Base-by-base conservation (phyloP, 768 basidiomycete genomes). In the Lyophyllum decastes region DNA sequence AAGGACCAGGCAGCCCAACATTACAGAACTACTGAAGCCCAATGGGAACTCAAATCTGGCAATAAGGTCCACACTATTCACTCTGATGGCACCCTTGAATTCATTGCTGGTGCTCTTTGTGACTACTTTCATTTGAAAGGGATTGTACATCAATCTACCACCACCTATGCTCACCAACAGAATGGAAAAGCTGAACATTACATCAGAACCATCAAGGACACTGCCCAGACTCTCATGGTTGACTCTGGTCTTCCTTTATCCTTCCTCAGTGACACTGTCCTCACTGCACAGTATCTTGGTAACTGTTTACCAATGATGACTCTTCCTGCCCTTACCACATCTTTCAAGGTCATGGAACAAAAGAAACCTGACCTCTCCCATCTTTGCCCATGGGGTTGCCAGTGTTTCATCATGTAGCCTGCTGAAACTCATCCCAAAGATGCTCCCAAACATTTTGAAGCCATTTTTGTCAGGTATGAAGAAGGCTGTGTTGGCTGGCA, bases 121-220 rank as follows among this genome's bases (percentile, higher is more conserved):
- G 21, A 24, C 4, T 30, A 49, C 24, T 49, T 49, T 5, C 1
- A 3, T 4, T 14, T 43, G 0, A 4, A 12, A 2, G 45, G 45
- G 8, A 46, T 46, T 14, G 24, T 24, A 2, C 45, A 46, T 0
- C 68, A 72, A 33, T 11, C 62, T 0, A 64, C 68, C 4, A 65
- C 60, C 0, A 65, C 72, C 0, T 73, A 73, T 60, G 65, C 70
- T 0, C 72, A 74, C 45, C 62, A 66, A 6, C 71, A 74, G 62
- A 74, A 74, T 59, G 68, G 73, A 0, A 70, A 69, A 35, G 66
- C 61, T 4, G 71, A 76, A 44, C 58, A 65, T 0, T 70, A 66
- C 38, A 68, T 75, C 17, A 49, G 65, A 0, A 72, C 68, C 0
- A 57, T 74, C 1, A 61, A 70, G 24, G 69, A 70, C 12, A 55